Conservation (phyloP, 345 rosid genomes). For the Brassica carinata region DNA sequence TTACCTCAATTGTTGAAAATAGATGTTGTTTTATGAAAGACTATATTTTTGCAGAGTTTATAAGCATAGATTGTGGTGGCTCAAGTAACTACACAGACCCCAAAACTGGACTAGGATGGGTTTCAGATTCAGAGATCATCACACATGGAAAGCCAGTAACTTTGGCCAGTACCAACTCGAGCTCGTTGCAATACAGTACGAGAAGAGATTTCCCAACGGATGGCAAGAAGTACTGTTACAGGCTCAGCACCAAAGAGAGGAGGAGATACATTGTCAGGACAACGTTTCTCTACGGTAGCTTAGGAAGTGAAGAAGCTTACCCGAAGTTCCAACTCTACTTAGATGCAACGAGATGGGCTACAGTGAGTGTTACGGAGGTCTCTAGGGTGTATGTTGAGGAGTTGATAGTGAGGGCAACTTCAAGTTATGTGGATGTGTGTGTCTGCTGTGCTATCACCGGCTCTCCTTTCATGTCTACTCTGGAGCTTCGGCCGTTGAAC, state of each 20-base stretch:
- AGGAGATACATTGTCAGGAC: slow-evolving; percentile 88
- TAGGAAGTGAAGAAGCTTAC: slow-evolving; percentile 59
- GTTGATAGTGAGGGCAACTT: slow-evolving; percentile 79
- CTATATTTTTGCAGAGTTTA: slow-evolving; percentile 56
- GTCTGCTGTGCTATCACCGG: slow-evolving; percentile 88
- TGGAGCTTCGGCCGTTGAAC: slow-evolving; percentile 86
- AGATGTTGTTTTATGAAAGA: slow-evolving; percentile 10
- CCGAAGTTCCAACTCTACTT: slow-evolving; percentile 85
- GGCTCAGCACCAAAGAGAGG: slow-evolving; percentile 62
- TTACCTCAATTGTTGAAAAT: not conserved
- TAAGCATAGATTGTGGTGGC: slow-evolving; percentile 93
- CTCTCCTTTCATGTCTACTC: slow-evolving; percentile 84
- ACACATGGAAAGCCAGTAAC: slow-evolving; percentile 50
- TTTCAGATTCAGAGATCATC: slow-evolving; percentile 70
- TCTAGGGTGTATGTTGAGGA: slow-evolving; percentile 74
- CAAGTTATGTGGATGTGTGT: slow-evolving; percentile 78
- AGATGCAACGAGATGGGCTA: slow-evolving; percentile 94
- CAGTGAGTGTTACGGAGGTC: slow-evolving; percentile 70
- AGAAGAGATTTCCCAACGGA: slow-evolving; percentile 87
- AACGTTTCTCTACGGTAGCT: slow-evolving; percentile 75
- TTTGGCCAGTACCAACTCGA: slow-evolving; percentile 45
- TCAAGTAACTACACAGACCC: slow-evolving; percentile 66
- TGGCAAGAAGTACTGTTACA: slow-evolving; percentile 81
- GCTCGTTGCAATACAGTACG: slow-evolving; percentile 51
- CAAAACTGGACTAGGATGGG: slow-evolving; percentile 78